Conservation (phyloP, 1,284 basidiomycete genomes). For the Ustilago sp. region DNA sequence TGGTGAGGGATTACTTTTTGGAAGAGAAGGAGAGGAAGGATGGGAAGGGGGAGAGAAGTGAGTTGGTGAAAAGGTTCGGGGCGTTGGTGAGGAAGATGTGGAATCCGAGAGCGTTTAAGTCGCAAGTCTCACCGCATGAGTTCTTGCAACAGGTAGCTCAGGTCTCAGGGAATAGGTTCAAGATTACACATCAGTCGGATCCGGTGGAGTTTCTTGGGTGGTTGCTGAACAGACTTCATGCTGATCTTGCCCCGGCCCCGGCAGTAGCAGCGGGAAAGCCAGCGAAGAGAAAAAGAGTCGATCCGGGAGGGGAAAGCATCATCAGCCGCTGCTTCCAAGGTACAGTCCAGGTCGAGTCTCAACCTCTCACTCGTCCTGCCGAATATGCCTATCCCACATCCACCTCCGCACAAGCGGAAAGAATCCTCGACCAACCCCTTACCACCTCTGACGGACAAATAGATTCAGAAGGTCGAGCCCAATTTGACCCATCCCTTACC, state of each 20-base stretch:
- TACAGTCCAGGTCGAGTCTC: constrained; percentile 89
- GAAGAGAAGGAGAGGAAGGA: constrained; percentile 13
- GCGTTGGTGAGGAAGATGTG: constrained; percentile 89
- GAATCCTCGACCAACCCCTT: constrained; percentile 1
- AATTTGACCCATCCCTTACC: constrained; percentile 72
- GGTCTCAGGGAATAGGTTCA: constrained; percentile 87
- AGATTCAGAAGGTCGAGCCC: constrained; percentile 53
- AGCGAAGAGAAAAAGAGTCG: constrained; percentile 43
- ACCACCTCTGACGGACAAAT: constrained; percentile 47
- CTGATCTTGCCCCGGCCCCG: constrained; percentile 75
- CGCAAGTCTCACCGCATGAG: constrained; percentile 97
- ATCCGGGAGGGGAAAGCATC: constrained; percentile 70
- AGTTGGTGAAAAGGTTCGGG: constrained; percentile 83
- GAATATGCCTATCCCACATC: constrained; percentile 8
- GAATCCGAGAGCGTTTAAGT: constrained; percentile 83
- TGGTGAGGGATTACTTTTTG: constrained; percentile 81
- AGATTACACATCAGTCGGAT: constrained; percentile 91
- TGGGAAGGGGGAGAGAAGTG: constrained; percentile 70
- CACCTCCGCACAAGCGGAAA: constrained; percentile 13
- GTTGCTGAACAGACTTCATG: constrained; percentile 92
- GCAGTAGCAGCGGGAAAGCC: constrained; percentile 74
- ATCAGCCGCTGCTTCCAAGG: constrained; percentile 96
- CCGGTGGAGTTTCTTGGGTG: constrained; percentile 96
- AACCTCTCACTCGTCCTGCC: constrained; percentile 69
- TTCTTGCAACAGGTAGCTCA: constrained; percentile 95